Base-by-base conservation (phyloP, 208 protist species). In the Sergeia podlipaevii region DNA sequence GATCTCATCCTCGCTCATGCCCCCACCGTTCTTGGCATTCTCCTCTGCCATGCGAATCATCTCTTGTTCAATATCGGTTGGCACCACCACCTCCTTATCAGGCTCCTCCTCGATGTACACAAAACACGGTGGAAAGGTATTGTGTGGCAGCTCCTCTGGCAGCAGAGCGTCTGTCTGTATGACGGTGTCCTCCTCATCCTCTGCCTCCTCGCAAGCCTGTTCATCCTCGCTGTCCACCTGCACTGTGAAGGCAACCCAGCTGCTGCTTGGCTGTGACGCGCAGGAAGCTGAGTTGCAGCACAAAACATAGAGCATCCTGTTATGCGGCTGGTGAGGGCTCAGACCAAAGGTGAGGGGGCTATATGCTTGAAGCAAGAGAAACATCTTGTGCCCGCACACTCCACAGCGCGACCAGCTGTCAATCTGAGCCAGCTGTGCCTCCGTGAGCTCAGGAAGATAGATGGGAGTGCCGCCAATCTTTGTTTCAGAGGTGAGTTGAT, bases 281-380 rank as follows among this genome's bases (percentile, higher is more conserved):
- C 86, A 93, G 39, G 54, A 64, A 34, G 63, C 54, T 7, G 64
- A 74, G 65, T 93, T 93, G 57, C 86, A 93, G 15, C 66, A 66
- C 55, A 84, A 91, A 26, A 93, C 70, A 54, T 93, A 93, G 18
- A 93, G 20, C 86, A 93, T 93, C 39, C 86, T 69, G 43, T 93
- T 64, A 45, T 89, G 80, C 21, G 61, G 44, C 5, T 15, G 55
- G 51, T 1, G 54, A 65, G 30, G 17, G n/a, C n/a, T 32, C 13
- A 21, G 8, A 21, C 24, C 32, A 21, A 20, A 41, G 5, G 85
- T 75, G 6, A 90, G 69, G 5, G 86, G 86, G 54, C 76, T 80
- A 70, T 80, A 93, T 15, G 82, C 86, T 44, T 93, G 86, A 7
- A 78, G 28, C 18, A 93, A 61, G 11, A 93, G 70, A 45, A 63